phyloP scores from a whole-genome alignment of 2,329 filamentous ascomycete genomes.

The Claviceps pazoutovae region DNA sequence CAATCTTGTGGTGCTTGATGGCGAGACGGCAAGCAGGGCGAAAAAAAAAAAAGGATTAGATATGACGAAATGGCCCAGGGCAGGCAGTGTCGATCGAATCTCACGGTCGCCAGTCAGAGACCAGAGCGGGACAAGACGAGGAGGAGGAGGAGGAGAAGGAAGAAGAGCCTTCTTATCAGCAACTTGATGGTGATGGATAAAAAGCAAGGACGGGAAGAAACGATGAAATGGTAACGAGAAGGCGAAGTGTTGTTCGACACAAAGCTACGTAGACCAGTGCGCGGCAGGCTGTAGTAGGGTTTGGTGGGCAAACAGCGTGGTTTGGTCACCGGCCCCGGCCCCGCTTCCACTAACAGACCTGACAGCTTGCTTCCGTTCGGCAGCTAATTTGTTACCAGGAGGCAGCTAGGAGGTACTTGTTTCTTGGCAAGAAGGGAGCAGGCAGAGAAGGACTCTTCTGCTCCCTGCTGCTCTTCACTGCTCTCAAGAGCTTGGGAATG shows the following conservation, averaged over 20 bases:
- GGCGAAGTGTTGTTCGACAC: conserved; percentile 4
- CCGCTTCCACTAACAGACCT: no score
- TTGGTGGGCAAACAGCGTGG: background rate
- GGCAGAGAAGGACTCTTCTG: no score
- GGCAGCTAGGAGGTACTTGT: no score
- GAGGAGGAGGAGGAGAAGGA: background rate
- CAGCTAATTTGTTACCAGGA: no score
- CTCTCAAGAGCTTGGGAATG: no score
- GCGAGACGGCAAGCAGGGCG: background rate
- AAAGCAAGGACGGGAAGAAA: background rate
- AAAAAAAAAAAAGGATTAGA: conserved; percentile 6
- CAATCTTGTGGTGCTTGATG: conserved; percentile 11
- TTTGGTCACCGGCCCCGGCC: no score
- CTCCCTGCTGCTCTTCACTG: no score
- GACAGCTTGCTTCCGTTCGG: no score
- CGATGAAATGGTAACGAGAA: conserved; percentile 1
- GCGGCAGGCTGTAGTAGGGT: background rate
- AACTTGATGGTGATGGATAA: conserved; percentile 2
- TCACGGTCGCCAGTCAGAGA: background rate
- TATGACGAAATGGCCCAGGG: background rate
- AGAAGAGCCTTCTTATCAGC: background rate
- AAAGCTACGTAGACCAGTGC: background rate
- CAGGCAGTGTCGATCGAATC: background rate
- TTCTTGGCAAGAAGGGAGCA: no score
- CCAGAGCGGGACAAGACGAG: background rate